These are phyloP conservation scores for Tylopilus intermedius DNA, from an alignment of 768 basidiomycete genomes.

Conservation along the genomic window DNA sequence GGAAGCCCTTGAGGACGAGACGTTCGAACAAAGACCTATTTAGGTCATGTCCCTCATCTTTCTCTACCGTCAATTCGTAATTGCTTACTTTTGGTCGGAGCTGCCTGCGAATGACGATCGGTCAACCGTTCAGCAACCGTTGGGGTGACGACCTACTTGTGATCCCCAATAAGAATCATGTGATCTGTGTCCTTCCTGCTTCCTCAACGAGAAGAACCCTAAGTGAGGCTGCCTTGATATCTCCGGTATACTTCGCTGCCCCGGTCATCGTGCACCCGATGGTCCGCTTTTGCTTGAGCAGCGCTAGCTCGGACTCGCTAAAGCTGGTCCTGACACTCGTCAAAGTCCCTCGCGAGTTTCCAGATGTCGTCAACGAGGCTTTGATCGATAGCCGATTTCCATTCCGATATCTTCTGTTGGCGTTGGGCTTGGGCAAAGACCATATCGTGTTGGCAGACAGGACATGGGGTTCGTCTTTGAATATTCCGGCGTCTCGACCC, in stretches of 20 bases:
- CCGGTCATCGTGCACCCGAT: slow-evolving; percentile 69
- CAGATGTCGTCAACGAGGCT: slow-evolving; percentile 35
- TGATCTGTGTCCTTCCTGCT: slow-evolving; percentile 47
- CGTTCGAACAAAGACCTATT: slow-evolving; percentile 69
- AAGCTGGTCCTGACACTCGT: slow-evolving; percentile 34
- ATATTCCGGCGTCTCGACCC: slow-evolving; percentile 43
- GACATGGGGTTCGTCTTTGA: slow-evolving; percentile 27
- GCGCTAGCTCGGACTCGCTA: slow-evolving; percentile 26
- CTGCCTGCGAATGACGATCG: slow-evolving; percentile 40
- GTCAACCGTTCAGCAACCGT: not conserved
- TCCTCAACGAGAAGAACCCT: slow-evolving; percentile 63
- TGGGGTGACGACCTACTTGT: slow-evolving; percentile 47
- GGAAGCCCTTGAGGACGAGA: slow-evolving; percentile 57
- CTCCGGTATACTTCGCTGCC: slow-evolving; percentile 54
- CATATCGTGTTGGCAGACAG: slow-evolving; percentile 30
- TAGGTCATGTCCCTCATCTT: slow-evolving; percentile 60
- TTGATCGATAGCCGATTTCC: slow-evolving; percentile 34
- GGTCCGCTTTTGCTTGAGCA: slow-evolving; percentile 46
- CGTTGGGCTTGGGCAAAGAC: slow-evolving; percentile 33
- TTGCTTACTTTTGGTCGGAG: slow-evolving; percentile 69
- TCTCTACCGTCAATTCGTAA: slow-evolving; percentile 62
- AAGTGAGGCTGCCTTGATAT: slow-evolving; percentile 43
- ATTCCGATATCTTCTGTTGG: slow-evolving; percentile 24
- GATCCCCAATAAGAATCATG: slow-evolving; percentile 66
- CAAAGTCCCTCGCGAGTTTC: slow-evolving; percentile 34